A percentile compares a stretch with the other conserved stretches of the same genome.
Evolutionary conservation across 2,329 filamentous ascomycete species (phyloP).

Genomic region (Calonectria pseudoturangicola): DNA sequence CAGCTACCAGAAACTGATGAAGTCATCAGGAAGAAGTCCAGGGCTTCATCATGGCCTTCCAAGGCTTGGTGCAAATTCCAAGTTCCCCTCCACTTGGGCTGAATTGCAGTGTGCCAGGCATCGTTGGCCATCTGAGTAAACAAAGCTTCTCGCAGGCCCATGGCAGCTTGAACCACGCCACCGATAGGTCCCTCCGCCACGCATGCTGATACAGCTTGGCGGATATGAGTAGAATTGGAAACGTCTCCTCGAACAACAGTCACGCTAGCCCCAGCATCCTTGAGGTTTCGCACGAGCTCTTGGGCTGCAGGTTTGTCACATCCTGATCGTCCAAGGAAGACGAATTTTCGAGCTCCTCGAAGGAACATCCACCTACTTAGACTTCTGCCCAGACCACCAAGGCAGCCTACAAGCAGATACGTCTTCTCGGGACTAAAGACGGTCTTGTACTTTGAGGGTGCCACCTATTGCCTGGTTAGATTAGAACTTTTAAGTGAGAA

Average conservation of each 20-base stretch:
- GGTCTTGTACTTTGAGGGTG: conserved; percentile 2
- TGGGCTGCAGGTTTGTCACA: conserved; percentile 43
- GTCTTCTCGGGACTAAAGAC: background rate
- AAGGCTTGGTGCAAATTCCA: conserved; percentile 52
- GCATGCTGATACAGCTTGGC: background rate
- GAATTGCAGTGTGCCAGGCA: conserved; percentile 39
- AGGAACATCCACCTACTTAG: conserved; percentile 42
- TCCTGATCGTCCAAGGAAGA: conserved; percentile 54
- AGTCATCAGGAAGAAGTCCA: conserved; percentile 62
- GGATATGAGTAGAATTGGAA: conserved; percentile 26
- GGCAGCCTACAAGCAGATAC: conserved; percentile 45
- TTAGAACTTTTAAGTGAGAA: background rate
- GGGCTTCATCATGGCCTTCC: conserved; percentile 4
- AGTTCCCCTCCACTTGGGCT: conserved; percentile 58
- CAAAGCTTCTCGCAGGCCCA: conserved; percentile 44
- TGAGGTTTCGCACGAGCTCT: conserved; percentile 42
- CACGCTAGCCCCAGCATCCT: conserved; percentile 14
- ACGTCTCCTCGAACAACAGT: conserved; percentile 33
- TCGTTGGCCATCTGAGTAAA: conserved; percentile 22
- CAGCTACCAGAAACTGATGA: conserved; percentile 59
- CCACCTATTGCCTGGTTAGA: background rate
- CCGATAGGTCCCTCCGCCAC: conserved; percentile 36
- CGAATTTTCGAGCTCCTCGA: conserved; percentile 52
- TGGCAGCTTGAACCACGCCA: conserved; percentile 50
- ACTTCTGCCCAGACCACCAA: conserved; percentile 42